Evolutionary conservation across 352 stramenopile genomes (phyloP), one percentile per base, ranked within the genome.

Genomic region (Globisporangium emineosum): DNA sequence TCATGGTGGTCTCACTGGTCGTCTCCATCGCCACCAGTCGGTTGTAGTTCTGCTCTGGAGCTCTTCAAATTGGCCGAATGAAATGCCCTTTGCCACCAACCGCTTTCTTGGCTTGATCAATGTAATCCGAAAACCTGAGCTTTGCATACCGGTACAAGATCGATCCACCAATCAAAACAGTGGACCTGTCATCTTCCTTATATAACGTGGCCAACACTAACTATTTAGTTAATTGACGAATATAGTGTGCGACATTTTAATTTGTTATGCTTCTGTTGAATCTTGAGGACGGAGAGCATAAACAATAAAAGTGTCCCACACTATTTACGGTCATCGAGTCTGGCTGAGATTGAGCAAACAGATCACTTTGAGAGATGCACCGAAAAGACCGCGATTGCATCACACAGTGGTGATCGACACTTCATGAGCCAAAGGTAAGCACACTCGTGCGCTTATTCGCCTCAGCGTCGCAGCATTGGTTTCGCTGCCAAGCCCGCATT

Each of bases 81-180:
- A 12, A 52, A 32, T 58, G 52, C 30, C 52, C 52, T 58, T 58
- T 58, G 52, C 52, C 30, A 23, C 53, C n/a, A n/a, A 29, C n/a
- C 27, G n/a, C n/a, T n/a, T n/a, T n/a, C n/a, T n/a, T n/a, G n/a
- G n/a, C n/a, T n/a, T n/a, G n/a, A n/a, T n/a, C n/a, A n/a, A n/a
- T n/a, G n/a, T n/a, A n/a, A n/a, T n/a, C n/a, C n/a, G n/a, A n/a
- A n/a, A n/a, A n/a, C n/a, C n/a, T n/a, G n/a, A n/a, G n/a, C n/a
- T n/a, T n/a, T n/a, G n/a, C n/a, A n/a, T n/a, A n/a, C n/a, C n/a
- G n/a, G n/a, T n/a, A 32, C 29, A 32, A 32, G 29, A 32, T 32
- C 29, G 29, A 62, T 17, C 57, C 68, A 75, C 68, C 71, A 78
- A 67, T 40, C 65, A 77, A 77, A 71, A 65, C 57, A 64, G 58